Percentiles rank a stretch among this genome's conserved stretches.
Conservation (phyloP, 441 rosid species). For the Pelargonium fulgidum region DNA sequence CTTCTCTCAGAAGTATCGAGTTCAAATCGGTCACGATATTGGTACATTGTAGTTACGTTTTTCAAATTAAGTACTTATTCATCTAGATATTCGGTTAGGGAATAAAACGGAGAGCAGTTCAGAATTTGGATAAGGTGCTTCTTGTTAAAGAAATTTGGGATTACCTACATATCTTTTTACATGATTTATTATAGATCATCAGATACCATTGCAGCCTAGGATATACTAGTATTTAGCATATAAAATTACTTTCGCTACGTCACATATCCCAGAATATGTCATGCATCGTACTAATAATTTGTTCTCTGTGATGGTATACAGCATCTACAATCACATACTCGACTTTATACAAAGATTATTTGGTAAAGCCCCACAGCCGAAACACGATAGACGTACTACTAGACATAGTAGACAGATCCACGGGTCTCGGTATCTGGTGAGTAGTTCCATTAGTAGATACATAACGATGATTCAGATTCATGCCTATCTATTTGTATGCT, state of each 20-base stretch:
- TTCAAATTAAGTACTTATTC: not conserved
- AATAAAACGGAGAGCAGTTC: too few relatives aligned
- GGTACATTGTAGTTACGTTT: not conserved
- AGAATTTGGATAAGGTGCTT: too few relatives aligned
- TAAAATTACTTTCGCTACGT: not conserved
- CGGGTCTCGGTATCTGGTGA: conserved; percentile 32
- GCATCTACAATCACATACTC: conserved; percentile 74
- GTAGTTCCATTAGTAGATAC: conserved; percentile 17
- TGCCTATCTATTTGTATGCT: not conserved
- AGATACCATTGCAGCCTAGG: too few relatives aligned
- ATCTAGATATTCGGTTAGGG: too few relatives aligned
- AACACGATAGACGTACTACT: not conserved
- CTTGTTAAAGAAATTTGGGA: too few relatives aligned
- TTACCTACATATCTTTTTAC: too few relatives aligned
- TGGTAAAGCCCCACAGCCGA: conserved; percentile 27
- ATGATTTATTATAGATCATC: too few relatives aligned
- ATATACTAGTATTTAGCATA: not conserved
- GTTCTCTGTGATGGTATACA: conserved; percentile 32
- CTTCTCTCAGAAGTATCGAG: not conserved
- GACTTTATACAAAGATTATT: conserved; percentile 44
- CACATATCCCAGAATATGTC: not conserved
- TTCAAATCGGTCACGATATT: not conserved
- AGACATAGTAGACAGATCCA: not conserved
- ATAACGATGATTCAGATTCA: conserved; percentile 13
- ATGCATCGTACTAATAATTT: not conserved